Evolutionary conservation across 2,329 filamentous ascomycete species (phyloP), one percentile per base, ranked within the genome.

Genomic region (Cercospora brassicicola): DNA sequence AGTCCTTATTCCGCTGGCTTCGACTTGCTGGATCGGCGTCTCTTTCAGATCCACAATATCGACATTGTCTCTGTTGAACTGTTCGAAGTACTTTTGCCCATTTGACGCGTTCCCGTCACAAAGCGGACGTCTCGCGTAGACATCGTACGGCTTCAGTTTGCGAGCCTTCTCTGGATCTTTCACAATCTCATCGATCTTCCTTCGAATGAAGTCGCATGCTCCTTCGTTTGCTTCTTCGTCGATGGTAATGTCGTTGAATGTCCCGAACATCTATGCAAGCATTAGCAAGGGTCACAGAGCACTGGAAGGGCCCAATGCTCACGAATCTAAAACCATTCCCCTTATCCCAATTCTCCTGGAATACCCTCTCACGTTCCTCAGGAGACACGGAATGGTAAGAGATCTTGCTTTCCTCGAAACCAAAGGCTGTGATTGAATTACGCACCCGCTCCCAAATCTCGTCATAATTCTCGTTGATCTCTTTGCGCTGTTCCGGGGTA

Each of bases 131-230:
- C 79, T 82, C 61, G 87, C 84, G 0, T 83, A 85, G 75, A 82
- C 82, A 55, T 84, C 76, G 2, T 79, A 69, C 0, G 87, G 87
- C 0, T 85, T 85, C 9, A 89, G 78, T 2, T 87, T 71, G n/a
- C 86, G 83, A 18, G 81, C 77, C 67, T 82, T 81, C 26, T 75
- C 76, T 0, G 85, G 81, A 64, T 88, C 85, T 0, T 79, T 76
- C 42, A 89, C 81, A 2, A 86, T 81, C 8, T 77, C 78, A 0
- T 84, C 81, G 0, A 82, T 82, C 75, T 86, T 87, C 67, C 81
- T 80, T 2, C 79, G 79, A 84, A 86, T 88, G 74, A 88, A 88
- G 2, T 83, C 78, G 72, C 88, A 89, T 0, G 81, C 79, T 63
- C 82, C 80, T n/a, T 81, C 75, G 73, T 88, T 89, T 2, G 84